These are phyloP conservation scores for Verticillium tricorpus DNA, from an alignment of 2,329 filamentous ascomycete genomes.

Conservation along the genomic window DNA sequence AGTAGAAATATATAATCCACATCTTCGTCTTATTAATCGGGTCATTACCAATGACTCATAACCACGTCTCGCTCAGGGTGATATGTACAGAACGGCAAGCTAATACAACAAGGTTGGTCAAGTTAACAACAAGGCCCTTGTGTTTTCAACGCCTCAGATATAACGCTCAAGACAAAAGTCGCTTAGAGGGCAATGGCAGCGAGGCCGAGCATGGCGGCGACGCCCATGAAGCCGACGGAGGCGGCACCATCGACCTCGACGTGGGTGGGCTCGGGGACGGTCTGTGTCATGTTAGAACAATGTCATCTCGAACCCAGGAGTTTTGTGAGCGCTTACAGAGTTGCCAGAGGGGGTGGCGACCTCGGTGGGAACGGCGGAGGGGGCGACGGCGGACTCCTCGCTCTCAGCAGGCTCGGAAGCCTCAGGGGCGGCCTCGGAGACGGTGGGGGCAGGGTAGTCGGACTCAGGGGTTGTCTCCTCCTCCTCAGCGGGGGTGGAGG, in stretches of 20 bases:
- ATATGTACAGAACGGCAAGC: not conserved
- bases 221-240: slow-evolving; percentile 8
- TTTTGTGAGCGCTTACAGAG: not conserved
- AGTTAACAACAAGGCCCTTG: not conserved
- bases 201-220: slow-evolving; percentile 10
- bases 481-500: not conserved
- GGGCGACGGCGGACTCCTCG: not conserved
- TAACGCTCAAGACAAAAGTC: not conserved
- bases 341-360: not conserved
- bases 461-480: not conserved
- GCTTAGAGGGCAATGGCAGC: slow-evolving; percentile 12
- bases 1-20: not conserved
- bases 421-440: not conserved
- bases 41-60: not conserved
- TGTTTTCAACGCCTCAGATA: not conserved
- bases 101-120: not conserved
- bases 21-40: not conserved
- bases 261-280: slow-evolving; percentile 2
- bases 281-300: not conserved
- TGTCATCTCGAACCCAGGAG: not conserved
- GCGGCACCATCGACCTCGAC: slow-evolving; percentile 9
- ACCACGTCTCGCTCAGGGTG: not conserved
- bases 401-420: not conserved
- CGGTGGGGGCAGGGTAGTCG: not conserved
- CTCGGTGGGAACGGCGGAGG: not conserved